These are phyloP conservation scores for Buddleja alternifolia DNA, from an alignment of 257 asterid species.

Conservation along the genomic window DNA sequence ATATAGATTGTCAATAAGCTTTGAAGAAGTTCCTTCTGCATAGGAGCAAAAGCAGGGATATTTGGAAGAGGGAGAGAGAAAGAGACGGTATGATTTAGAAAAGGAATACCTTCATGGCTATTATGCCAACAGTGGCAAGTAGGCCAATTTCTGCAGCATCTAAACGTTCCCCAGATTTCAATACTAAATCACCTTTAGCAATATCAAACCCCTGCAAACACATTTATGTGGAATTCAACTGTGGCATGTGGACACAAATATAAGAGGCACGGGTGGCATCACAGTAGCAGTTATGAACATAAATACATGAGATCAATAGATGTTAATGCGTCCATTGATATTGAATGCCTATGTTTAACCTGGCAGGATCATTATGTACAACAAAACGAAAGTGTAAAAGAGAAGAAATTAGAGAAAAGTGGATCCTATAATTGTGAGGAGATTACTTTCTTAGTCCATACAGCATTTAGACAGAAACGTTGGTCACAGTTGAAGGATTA, in stretches of 20 bases:
- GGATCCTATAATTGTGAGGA: slow-evolving; percentile 13
- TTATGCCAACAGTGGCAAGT: slow-evolving; percentile 84
- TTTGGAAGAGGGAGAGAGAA: slow-evolving; percentile 24
- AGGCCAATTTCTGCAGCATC: slow-evolving; percentile 92
- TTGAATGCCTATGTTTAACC: background rate
- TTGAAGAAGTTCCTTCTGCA: slow-evolving; percentile 21
- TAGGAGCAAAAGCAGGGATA: slow-evolving; percentile 21
- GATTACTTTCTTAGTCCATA: background rate
- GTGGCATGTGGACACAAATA: slow-evolving; percentile 21
- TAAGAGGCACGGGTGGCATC: slow-evolving; percentile 16
- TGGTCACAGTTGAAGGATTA: background rate
- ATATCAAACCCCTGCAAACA: slow-evolving; percentile 81
- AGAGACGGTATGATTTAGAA: background rate
- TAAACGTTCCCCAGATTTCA: slow-evolving; percentile 81
- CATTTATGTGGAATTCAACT: slow-evolving; percentile 12
- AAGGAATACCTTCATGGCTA: slow-evolving; percentile 62
- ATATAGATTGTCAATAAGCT: slow-evolving; percentile 23
- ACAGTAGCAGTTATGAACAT: slow-evolving; percentile 21
- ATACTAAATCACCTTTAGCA: slow-evolving; percentile 69
- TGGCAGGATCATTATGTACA: slow-evolving; percentile 17
- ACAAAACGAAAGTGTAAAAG: slow-evolving; percentile 21
- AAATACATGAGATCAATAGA: background rate
- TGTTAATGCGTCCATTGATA: slow-evolving; percentile 25
- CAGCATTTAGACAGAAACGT: background rate
- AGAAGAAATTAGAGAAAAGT: slow-evolving; percentile 10